Conservation (phyloP, 768 basidiomycete genomes). For the Mycena venus region DNA sequence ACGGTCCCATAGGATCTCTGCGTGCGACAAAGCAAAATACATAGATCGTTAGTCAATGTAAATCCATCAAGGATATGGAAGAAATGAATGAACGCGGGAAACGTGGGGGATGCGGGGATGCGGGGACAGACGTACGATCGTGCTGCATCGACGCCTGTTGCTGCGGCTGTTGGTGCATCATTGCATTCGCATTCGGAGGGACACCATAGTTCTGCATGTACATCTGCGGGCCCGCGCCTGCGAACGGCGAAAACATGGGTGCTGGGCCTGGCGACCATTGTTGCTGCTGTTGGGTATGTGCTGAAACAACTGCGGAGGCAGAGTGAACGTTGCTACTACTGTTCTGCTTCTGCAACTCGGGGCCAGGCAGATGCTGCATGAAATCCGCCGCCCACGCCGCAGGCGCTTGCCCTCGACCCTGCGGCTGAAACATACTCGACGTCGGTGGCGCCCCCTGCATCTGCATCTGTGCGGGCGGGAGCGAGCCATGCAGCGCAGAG, state of each 20-base stretch:
- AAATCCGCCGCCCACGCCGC: conserved; percentile 79
- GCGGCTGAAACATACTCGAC: conserved; percentile 14
- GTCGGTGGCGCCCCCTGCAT: conserved; percentile 31
- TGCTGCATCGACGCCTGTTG: conserved; percentile 45
- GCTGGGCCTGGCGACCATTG: conserved; percentile 57
- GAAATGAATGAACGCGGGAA: not conserved
- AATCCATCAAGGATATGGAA: not conserved
- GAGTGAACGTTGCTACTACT: not conserved
- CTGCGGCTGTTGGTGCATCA: conserved; percentile 29
- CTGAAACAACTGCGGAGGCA: not conserved
- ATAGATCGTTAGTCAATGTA: not conserved
- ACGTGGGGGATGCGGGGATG: no score
- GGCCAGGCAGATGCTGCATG: conserved; percentile 44
- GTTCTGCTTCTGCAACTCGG: conserved; percentile 7
- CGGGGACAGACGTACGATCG: conserved; percentile 56
- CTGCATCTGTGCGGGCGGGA: conserved; percentile 49
- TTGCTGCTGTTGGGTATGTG: conserved; percentile 33
- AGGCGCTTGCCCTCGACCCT: conserved; percentile 32
- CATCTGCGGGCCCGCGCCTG: no score
- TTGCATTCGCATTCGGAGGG: conserved; percentile 16
- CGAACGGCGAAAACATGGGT: conserved; percentile 47
- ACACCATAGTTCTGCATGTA: conserved; percentile 52
- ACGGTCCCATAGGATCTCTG: conserved; percentile 72
- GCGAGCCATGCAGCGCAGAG: conserved; percentile 62
- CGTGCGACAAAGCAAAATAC: not conserved